Base-by-base conservation (phyloP, 1,139 yeast species). In the Yamadazyma songkhlaensis region DNA sequence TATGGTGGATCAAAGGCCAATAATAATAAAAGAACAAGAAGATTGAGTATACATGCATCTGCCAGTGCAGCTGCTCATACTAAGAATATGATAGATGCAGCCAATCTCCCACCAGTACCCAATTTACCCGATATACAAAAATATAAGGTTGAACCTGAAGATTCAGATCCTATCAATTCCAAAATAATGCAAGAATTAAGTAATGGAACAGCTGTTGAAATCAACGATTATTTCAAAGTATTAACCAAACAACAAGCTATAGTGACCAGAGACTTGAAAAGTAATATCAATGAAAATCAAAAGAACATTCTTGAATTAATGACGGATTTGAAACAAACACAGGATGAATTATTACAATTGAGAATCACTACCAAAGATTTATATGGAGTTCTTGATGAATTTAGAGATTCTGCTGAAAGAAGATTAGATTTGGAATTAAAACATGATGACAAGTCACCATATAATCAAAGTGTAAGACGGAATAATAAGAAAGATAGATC, bases 231-330 rank as follows among this genome's bases (percentile, higher is more conserved):
- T 57, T 81, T 81, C 39, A 77, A 80, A 27, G 72, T 72, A 37
- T 67, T 88, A 44, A 53, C 65, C 4, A 64, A 71, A 31, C 72
- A 84, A 49, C 75, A 79, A 34, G 65, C 68, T 9, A 60, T 74
- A 38, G 74, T 84, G 25, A 74, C 75, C n/a, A 65, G 69, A 31
- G 88, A 84, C 44, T 79, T 87, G 42, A 83, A 83, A 53, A 65
- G 64, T 22, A 78, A 79, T 42, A 76, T 88, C 41, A 77, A 83
- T 50, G 79, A 77, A 49, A 87, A 88, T 43, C 89, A 85, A 54
- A 78, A 77, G 50, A 81, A 86, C 42, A 81, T 89, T 36, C 59
- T 86, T 37, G 75, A 75, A 34, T 81, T 88, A 7, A 83, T 89
- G 34, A 69, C 72, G 29, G 86, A 84, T 44, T 64, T 89, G 28